Evolutionary conservation across 2,329 filamentous ascomycete genomes (phyloP).

Genomic region (Sclerotinia nivalis): DNA sequence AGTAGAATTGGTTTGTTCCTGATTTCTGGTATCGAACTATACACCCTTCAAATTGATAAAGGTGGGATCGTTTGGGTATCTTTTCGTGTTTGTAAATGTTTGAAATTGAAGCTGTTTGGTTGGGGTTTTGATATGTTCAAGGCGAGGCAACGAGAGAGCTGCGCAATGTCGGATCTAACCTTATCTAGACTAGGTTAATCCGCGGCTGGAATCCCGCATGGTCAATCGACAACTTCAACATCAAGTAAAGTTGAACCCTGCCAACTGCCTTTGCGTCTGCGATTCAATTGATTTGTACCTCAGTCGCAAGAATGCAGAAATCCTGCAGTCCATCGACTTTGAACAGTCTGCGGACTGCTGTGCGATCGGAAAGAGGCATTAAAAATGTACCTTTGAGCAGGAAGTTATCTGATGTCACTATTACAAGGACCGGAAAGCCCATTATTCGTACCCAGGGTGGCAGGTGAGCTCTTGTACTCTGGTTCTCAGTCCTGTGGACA

Average conservation of each 20-base stretch:
- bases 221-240: slow-evolving; percentile 26
- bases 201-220: slow-evolving; percentile 23
- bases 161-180: slow-evolving; percentile 22
- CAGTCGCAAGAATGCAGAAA: slow-evolving; percentile 43
- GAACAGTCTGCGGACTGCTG: slow-evolving; percentile 57
- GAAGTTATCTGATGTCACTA: slow-evolving; percentile 77
- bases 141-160: slow-evolving; percentile 25
- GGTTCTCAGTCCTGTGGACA: slow-evolving; percentile 26
- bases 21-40: not conserved
- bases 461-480: slow-evolving; percentile 60
- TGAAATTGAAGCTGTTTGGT: slow-evolving; percentile 15
- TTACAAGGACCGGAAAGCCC: slow-evolving; percentile 94
- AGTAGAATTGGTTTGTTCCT: not conserved
- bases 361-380: slow-evolving; percentile 51
- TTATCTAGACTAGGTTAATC: slow-evolving; percentile 16
- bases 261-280: slow-evolving; percentile 21
- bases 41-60: not conserved
- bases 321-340: slow-evolving; percentile 48
- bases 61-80: slow-evolving; percentile 11
- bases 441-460: slow-evolving; percentile 87
- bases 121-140: slow-evolving; percentile 24
- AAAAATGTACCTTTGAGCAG: slow-evolving; percentile 50
- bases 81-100: slow-evolving; percentile 16
- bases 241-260: slow-evolving; percentile 26
- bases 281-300: slow-evolving; percentile 33